Conservation (phyloP, 306 rosid genomes). For the Herpetospermum pedunculosum region DNA sequence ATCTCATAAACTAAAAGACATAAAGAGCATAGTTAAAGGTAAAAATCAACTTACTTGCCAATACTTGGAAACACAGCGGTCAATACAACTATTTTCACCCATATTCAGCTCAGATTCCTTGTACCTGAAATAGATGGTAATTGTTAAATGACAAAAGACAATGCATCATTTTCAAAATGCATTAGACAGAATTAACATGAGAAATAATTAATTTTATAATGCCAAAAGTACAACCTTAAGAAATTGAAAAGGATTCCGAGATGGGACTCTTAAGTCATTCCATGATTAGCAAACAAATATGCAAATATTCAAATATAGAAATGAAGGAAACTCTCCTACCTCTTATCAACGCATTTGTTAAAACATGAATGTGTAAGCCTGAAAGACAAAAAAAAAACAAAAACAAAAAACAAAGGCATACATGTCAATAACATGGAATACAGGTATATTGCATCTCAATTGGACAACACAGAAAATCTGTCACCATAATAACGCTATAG, state of each 20-base stretch:
- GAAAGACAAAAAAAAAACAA: constrained; percentile 14
- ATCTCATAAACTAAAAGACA: not conserved
- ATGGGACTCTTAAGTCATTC: too few species aligned
- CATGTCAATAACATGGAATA: too few species aligned
- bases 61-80: constrained; percentile 93
- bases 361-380: constrained; percentile 95
- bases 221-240: not conserved
- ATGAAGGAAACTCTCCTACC: constrained; percentile 21
- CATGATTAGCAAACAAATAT: not conserved
- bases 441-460: too few species aligned
- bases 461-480: too few species aligned
- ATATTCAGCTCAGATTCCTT: constrained; percentile 90
- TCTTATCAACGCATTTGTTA: constrained; percentile 83
- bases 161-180: not conserved
- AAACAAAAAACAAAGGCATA: too few species aligned
- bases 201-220: not conserved
- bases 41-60: constrained; percentile 63
- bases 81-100: constrained; percentile 99
- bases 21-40: not conserved
- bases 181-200: not conserved
- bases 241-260: too few species aligned
- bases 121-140: constrained; percentile 43
- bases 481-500: too few species aligned
- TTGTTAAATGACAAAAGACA: not conserved
- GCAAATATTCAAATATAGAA: not conserved